Evolutionary conservation across 192 early-diverging fungal species (phyloP), one percentile per base, ranked within the genome.

Genomic region (Backusella tuberculispora): DNA sequence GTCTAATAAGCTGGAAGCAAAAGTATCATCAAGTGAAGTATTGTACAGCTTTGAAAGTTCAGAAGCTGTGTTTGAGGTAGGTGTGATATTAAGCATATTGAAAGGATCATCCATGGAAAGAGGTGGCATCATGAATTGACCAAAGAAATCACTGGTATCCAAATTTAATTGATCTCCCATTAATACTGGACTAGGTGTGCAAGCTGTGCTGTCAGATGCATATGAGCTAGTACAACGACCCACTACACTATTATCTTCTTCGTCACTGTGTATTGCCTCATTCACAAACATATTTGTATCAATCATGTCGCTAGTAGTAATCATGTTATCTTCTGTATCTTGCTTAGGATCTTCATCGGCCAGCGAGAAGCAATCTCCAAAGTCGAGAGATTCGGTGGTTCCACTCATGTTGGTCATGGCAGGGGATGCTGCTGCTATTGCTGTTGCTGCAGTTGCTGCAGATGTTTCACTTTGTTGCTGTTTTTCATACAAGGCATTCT

Each of bases 321-420:
- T 46, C 9, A 12, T 42, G 41, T 63, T 21, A 6, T 34, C 42
- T 47, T 41, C 19, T 10, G 68, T 17, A 7, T 14, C 66, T 24
- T 67, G n/a, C 9, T 68, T 42, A 42, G 37, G 12, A 42, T 60
- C 56, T 73, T 77, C 76, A 44, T 78, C 76, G 45, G 63, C 65
- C 71, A 78, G 60, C 64, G 76, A 78, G 71, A 78, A 78, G 38
- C 76, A 78, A 67, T 78, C 76, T 19, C 65, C 71, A 72, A 78
- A 78, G 38, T 78, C 76, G 5, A 78, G 69, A 34, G 76, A 78
- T 73, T 73, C 76, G 3, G 76, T 78, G n/a, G 76, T 73, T n/a
- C 71, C 76, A 43, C 65, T 73, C n/a, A 56, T 66, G 21, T 70
- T 72, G 19, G 76, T 73, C 19, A 67, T 63, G 7, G 63, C 42